Percentiles rank a stretch among this genome's conserved stretches.
Conservation (phyloP, 768 basidiomycete species). For the Auricularia sp. region DNA sequence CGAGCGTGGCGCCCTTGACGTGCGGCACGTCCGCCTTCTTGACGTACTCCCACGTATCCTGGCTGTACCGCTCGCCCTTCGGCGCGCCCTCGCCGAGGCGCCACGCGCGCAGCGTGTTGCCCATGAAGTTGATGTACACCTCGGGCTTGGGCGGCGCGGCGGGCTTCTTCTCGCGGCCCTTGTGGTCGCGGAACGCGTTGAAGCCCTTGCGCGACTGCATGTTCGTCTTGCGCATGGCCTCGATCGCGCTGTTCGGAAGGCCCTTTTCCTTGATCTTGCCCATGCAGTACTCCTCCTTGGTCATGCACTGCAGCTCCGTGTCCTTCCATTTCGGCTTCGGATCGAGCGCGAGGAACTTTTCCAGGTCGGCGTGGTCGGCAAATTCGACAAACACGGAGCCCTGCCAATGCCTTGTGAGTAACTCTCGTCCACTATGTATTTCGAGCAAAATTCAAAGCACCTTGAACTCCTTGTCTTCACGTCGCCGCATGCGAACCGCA, state of each 20-base stretch:
- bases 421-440: too few relatives aligned
- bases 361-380: slow-evolving; percentile 53
- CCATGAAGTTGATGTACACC: slow-evolving; percentile 66
- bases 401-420: slow-evolving; percentile 28
- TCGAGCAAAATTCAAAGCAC: slow-evolving; percentile 27
- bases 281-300: slow-evolving; percentile 83
- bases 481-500: slow-evolving; percentile 80
- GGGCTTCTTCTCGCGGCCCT: slow-evolving; percentile 28
- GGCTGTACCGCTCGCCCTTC: slow-evolving; percentile 39
- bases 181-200: slow-evolving; percentile 61
- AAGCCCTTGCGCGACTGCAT: slow-evolving; percentile 43
- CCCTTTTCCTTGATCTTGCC: slow-evolving; percentile 97
- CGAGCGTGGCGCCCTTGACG: slow-evolving; percentile 43
- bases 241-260: slow-evolving; percentile 61
- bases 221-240: slow-evolving; percentile 46
- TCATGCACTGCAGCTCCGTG: slow-evolving; percentile 70
- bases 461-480: slow-evolving; percentile 81
- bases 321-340: slow-evolving; percentile 77
- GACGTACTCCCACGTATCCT: slow-evolving; percentile 35
- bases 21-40: slow-evolving; percentile 34
- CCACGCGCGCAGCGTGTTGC: slow-evolving; percentile 49
- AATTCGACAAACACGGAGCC: slow-evolving; percentile 93
- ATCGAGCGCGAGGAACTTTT: slow-evolving; percentile 69
- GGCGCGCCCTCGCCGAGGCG: background rate
- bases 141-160: slow-evolving; percentile 35